Evolutionary conservation across 192 early-diverging fungal genomes (phyloP).

Genomic region (Gaertneriomyces semiglobifer): DNA sequence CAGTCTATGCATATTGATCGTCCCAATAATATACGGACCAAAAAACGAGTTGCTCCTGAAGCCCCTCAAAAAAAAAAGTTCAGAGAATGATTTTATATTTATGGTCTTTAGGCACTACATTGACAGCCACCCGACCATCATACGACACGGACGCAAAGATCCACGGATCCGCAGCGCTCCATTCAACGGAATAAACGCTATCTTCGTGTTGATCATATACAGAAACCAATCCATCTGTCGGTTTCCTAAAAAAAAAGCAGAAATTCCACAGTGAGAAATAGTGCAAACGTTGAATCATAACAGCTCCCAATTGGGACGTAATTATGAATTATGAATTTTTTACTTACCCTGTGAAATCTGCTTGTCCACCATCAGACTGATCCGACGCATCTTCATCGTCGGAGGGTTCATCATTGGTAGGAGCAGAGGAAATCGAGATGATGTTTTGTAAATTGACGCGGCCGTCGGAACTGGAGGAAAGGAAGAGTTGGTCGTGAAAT

Average conservation of each 20-base stretch:
- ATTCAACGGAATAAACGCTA: conserved; percentile 84
- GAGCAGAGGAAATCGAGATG: conserved; percentile 80
- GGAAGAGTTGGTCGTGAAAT: conserved; percentile 88
- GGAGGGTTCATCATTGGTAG: conserved; percentile 33
- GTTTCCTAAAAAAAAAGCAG: conserved; percentile 30
- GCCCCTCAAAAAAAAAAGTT: not conserved
- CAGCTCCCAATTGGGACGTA: not conserved
- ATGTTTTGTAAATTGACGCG: conserved; percentile 83
- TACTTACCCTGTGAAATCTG: conserved; percentile 23
- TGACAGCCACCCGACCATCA: conserved; percentile 91
- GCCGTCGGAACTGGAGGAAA: conserved; percentile 82
- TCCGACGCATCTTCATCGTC: conserved; percentile 35
- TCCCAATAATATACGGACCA: not conserved
- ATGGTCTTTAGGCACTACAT: conserved; percentile 78
- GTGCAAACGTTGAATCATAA: too few relatives aligned
- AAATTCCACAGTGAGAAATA: conserved; percentile 1
- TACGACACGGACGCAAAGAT: conserved; percentile 90
- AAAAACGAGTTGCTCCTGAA: too few relatives aligned
- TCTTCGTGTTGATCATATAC: conserved; percentile 95
- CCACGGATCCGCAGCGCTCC: conserved; percentile 92
- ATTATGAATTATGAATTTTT: too few relatives aligned
- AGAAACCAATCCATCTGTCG: conserved; percentile 74
- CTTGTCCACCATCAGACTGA: conserved; percentile 3
- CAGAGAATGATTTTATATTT: conserved; percentile 79
- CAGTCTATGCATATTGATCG: not conserved